A percentile compares a stretch with the other conserved stretches of the same genome.
phyloP scores from a whole-genome alignment of 371 early-diverging fungal species.

The Mucor irregularis region DNA sequence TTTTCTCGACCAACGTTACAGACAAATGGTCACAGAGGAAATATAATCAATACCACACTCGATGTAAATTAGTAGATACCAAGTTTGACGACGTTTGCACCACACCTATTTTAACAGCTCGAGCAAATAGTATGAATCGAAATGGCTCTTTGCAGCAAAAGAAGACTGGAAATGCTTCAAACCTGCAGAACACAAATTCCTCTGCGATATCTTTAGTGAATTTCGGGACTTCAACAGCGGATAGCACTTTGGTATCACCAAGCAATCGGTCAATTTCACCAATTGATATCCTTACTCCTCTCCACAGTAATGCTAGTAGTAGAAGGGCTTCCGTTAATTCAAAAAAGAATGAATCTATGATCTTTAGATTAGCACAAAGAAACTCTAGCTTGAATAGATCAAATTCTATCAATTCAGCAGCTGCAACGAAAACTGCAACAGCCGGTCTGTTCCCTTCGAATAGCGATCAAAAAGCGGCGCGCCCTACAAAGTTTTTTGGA shows the following conservation, averaged over 20 bases:
- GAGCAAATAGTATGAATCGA: slow-evolving; percentile 12
- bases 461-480: neutral
- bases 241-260: neutral
- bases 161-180: neutral
- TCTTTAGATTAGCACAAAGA: slow-evolving; percentile 13
- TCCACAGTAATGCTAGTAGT: neutral
- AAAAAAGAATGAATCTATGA: slow-evolving; percentile 11
- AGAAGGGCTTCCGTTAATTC: slow-evolving; percentile 7
- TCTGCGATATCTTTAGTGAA: slow-evolving; percentile 3
- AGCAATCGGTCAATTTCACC: neutral
- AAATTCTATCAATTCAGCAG: neutral
- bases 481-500: slow-evolving; percentile 16
- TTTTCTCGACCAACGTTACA: slow-evolving; percentile 11
- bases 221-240: neutral
- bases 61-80: slow-evolving; percentile 18
- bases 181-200: slow-evolving; percentile 1
- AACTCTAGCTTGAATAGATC: slow-evolving; percentile 3
- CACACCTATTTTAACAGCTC: slow-evolving; percentile 22
- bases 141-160: neutral
- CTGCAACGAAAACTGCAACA: neutral
- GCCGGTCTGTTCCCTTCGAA: slow-evolving; percentile 10
- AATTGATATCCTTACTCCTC: neutral
- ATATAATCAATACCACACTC: slow-evolving; percentile 14
- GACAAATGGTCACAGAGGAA: slow-evolving; percentile 21
- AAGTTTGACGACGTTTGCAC: slow-evolving; percentile 26